Conservation (phyloP, 768 basidiomycete genomes). For the Lentinula aciculospora region DNA sequence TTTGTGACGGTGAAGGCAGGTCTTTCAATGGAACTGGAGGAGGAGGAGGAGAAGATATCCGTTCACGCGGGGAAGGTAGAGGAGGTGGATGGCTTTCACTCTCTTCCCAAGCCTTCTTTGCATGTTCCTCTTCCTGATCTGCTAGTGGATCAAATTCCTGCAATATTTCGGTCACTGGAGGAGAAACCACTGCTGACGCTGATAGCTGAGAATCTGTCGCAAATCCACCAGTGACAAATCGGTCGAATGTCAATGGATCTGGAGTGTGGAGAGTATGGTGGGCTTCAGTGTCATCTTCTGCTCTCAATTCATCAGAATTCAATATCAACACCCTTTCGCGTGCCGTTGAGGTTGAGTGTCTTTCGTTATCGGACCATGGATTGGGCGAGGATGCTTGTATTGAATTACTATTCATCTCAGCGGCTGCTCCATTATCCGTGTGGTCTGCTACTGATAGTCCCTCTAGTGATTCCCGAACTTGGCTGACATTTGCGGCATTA, state of each 20-base stretch:
- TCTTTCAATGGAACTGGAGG: conserved; percentile 30
- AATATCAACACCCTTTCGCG: no score
- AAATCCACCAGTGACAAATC: conserved; percentile 31
- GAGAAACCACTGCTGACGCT: conserved; percentile 8
- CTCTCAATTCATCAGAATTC: not conserved
- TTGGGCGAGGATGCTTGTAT: not conserved
- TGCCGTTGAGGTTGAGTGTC: no score
- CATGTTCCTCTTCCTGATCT: conserved; percentile 50
- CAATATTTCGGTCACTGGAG: conserved; percentile 34
- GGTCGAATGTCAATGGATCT: conserved; percentile 39
- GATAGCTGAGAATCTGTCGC: conserved; percentile 6
- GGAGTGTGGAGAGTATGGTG: conserved; percentile 27
- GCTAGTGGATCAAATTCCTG: conserved; percentile 67
- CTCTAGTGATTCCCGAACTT: not conserved
- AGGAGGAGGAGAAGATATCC: conserved; percentile 27
- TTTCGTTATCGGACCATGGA: not conserved
- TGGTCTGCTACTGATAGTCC: not conserved
- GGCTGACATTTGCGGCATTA: not conserved
- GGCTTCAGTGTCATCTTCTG: not conserved
- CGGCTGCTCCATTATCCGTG: not conserved
- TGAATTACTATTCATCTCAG: not conserved
- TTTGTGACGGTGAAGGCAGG: conserved; percentile 17
- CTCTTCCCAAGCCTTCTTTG: conserved; percentile 59
- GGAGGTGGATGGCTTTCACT: conserved; percentile 59
- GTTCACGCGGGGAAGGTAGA: conserved; percentile 22